Percentiles rank a stretch among this genome's conserved stretches.
Conservation (phyloP, 2,329 filamentous ascomycete species). For the Exophiala oligosperma region DNA sequence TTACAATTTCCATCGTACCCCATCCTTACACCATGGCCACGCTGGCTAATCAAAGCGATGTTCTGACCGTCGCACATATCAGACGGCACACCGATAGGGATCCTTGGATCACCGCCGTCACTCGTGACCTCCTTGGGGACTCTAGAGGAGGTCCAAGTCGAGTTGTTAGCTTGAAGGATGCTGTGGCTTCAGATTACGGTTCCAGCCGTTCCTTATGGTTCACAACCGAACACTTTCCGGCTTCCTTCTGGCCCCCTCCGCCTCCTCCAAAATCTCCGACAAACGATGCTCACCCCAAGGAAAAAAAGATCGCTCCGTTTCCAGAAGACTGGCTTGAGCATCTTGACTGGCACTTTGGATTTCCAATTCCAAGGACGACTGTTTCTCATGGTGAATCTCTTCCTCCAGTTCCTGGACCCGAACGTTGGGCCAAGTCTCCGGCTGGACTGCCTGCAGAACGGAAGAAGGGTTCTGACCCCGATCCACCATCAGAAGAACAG, state of each 20-base stretch:
- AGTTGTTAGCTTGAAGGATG: conserved; percentile 75
- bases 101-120: conserved; percentile 72
- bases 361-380: conserved; percentile 63
- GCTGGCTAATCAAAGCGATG: conserved; percentile 61
- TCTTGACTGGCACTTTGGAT: conserved; percentile 88
- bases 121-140: conserved; percentile 65
- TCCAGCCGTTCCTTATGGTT: conserved; percentile 74
- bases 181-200: conserved; percentile 69
- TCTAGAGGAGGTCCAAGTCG: conserved; percentile 64
- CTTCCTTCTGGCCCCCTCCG: conserved; percentile 29
- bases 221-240: conserved; percentile 63
- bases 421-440: conserved; percentile 51
- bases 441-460: conserved; percentile 39
- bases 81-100: conserved; percentile 71
- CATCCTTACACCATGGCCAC: conserved; percentile 84
- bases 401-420: conserved; percentile 59
- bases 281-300: conserved; percentile 26
- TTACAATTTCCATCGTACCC: conserved; percentile 83
- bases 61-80: conserved; percentile 65
- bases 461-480: conserved; percentile 38
- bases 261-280: conserved; percentile 31
- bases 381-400: conserved; percentile 56
- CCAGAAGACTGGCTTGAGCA: conserved; percentile 58
- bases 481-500: conserved; percentile 40
- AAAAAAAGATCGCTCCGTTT: conserved; percentile 37